Percentiles rank a stretch among this genome's conserved stretches.
Conservation (phyloP, 345 rosid species). For the Garcia nutans region DNA sequence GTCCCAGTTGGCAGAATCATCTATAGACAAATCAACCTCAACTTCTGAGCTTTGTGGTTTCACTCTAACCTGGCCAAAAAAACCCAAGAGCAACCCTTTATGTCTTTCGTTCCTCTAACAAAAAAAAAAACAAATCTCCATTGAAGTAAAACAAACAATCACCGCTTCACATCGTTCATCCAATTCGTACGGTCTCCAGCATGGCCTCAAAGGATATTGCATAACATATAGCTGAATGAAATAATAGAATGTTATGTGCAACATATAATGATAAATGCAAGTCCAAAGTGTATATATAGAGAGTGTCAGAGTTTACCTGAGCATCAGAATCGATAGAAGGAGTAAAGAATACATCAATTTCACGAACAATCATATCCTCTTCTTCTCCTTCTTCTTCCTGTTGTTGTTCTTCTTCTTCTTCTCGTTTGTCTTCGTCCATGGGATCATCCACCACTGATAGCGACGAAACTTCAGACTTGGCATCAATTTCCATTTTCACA, state of each 20-base stretch:
- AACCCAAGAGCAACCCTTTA: not conserved
- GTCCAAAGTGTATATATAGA: not conserved
- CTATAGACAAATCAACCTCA: conserved; percentile 70
- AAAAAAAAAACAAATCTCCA: not conserved
- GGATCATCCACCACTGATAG: conserved; percentile 28
- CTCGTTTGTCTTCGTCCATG: conserved; percentile 26
- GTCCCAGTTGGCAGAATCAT: conserved; percentile 58
- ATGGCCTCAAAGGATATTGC: conserved; percentile 81
- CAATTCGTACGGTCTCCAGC: conserved; percentile 89
- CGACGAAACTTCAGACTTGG: conserved; percentile 20
- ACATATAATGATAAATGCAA: not conserved
- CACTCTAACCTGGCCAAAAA: conserved; percentile 69
- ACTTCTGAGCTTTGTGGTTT: conserved; percentile 52
- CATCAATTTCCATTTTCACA: conserved; percentile 57
- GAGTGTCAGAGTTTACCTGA: conserved; percentile 35
- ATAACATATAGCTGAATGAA: conserved; percentile 60
- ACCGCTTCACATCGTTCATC: conserved; percentile 84
- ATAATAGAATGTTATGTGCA: not conserved
- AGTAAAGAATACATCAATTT: conserved; percentile 72
- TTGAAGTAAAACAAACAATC: not conserved
- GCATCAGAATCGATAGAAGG: conserved; percentile 51
- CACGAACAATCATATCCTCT: conserved; percentile 74
- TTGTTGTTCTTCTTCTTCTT: not conserved
- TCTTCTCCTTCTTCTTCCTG: conserved; percentile 45
- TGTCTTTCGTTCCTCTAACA: not conserved